Conservation (phyloP, 75 land plant species). For the Isoetes taiwanensis region DNA sequence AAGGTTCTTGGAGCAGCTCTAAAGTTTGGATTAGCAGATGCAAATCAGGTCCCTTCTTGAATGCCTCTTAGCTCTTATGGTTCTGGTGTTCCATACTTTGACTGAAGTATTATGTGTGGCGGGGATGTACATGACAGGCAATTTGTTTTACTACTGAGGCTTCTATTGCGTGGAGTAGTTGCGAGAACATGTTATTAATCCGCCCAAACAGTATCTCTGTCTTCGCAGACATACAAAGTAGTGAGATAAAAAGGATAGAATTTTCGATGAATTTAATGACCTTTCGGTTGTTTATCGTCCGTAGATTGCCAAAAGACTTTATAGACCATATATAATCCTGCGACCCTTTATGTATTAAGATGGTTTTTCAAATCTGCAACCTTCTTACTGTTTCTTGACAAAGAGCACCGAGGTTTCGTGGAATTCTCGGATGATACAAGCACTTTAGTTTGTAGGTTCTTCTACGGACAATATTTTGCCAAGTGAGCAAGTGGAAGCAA, state of each 20-base stretch:
- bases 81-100: too few relatives aligned
- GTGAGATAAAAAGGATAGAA: constrained; percentile 92
- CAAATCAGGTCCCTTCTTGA: constrained; percentile 99
- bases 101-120: too few relatives aligned
- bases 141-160: constrained; percentile 87
- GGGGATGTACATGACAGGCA: constrained; percentile 99
- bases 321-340: too few relatives aligned
- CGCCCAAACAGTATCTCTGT: constrained; percentile 97
- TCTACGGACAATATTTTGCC: constrained; percentile 33
- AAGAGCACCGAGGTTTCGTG: constrained; percentile 83
- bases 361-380: too few relatives aligned
- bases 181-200: constrained; percentile 84
- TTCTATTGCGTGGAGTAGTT: constrained; percentile 67
- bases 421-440: constrained; percentile 79
- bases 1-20: constrained; percentile 80
- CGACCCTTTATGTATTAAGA: too few relatives aligned
- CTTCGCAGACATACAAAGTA: constrained; percentile 92
- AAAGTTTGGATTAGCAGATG: constrained; percentile 78
- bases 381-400: constrained; percentile 96
- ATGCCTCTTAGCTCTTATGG: too few relatives aligned
- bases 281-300: constrained; percentile 83
- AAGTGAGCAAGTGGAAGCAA: constrained; percentile 64
- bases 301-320: constrained; percentile 32
- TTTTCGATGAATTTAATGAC: constrained; percentile 97
- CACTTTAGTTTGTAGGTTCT: constrained; percentile 30